Evolutionary conservation across 192 early-diverging fungal genomes (phyloP).

Genomic region (Backusella sp.): DNA sequence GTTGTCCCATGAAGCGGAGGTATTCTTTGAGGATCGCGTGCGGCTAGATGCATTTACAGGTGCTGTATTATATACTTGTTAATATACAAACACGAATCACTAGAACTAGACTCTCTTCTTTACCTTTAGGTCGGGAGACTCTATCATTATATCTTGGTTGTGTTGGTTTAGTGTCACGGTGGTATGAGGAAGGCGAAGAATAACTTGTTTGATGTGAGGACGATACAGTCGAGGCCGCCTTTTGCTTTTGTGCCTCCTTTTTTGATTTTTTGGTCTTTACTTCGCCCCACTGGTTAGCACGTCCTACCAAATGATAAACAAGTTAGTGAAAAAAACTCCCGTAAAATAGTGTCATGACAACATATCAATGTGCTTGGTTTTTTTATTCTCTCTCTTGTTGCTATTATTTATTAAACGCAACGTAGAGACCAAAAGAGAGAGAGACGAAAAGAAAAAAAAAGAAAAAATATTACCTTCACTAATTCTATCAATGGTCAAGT

Average conservation of each 20-base stretch:
- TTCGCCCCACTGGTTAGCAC: slow-evolving; percentile 79
- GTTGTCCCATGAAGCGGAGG: slow-evolving; percentile 3
- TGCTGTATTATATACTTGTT: neutral
- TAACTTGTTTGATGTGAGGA: neutral
- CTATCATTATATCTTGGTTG: slow-evolving; percentile 18
- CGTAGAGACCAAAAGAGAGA: neutral
- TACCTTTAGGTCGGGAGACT: slow-evolving; percentile 7
- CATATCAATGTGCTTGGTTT: too few species aligned
- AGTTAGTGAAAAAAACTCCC: neutral
- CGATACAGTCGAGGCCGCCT: slow-evolving; percentile 27
- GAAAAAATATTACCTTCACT: slow-evolving; percentile 57
- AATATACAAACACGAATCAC: too few species aligned
- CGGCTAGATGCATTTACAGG: slow-evolving; percentile 5
- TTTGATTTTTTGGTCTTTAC: slow-evolving; percentile 72
- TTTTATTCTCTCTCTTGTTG: neutral
- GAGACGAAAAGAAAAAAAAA: neutral
- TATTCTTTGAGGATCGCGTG: slow-evolving; percentile 2
- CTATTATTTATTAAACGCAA: neutral
- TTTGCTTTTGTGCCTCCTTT: slow-evolving; percentile 52
- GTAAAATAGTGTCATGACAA: too few species aligned
- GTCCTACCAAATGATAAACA: slow-evolving; percentile 45
- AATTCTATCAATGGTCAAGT: slow-evolving; percentile 77
- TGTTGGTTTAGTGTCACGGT: slow-evolving; percentile 18
- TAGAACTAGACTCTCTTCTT: too few species aligned
- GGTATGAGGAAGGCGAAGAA: neutral